phyloP scores from a whole-genome alignment of 768 basidiomycete genomes.

The Hygrocybe coccinea region DNA sequence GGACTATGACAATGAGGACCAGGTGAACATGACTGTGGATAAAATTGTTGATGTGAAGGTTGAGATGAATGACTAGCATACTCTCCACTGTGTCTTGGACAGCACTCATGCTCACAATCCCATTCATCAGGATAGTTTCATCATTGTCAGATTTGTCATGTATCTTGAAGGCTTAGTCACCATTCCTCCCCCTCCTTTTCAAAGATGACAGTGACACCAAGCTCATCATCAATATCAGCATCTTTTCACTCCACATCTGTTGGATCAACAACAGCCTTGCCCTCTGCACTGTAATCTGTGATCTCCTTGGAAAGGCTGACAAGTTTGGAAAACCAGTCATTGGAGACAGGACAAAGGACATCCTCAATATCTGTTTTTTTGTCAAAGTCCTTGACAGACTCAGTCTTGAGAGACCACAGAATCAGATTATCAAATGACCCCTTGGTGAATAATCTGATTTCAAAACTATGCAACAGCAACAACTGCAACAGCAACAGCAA shows the following conservation, averaged over 20 bases:
- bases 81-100: slow-evolving; percentile 44
- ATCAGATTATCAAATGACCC: too few relatives aligned
- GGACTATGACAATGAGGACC: slow-evolving; percentile 45
- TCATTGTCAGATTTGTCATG: slow-evolving; percentile 77
- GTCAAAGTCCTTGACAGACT: slow-evolving; percentile 90
- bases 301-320: slow-evolving; percentile 88
- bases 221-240: slow-evolving; percentile 90
- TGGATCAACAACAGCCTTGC: slow-evolving; percentile 74
- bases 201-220: slow-evolving; percentile 96
- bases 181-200: slow-evolving; percentile 97
- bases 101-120: slow-evolving; percentile 37
- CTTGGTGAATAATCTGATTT: too few relatives aligned
- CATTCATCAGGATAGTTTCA: slow-evolving; percentile 31
- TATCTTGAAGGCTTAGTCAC: slow-evolving; percentile 85
- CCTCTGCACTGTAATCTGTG: slow-evolving; percentile 90
- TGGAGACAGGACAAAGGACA: slow-evolving; percentile 57
- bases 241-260: slow-evolving; percentile 75
- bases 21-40: slow-evolving; percentile 34
- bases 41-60: slow-evolving; percentile 30
- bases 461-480: too few relatives aligned
- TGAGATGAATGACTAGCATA: slow-evolving; percentile 22
- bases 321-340: slow-evolving; percentile 78
- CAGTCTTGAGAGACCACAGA: slow-evolving; percentile 82
- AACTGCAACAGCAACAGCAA: too few relatives aligned
- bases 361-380: slow-evolving; percentile 92